Conservation (phyloP, 371 early-diverging fungal species). For the Mortierella sp. region DNA sequence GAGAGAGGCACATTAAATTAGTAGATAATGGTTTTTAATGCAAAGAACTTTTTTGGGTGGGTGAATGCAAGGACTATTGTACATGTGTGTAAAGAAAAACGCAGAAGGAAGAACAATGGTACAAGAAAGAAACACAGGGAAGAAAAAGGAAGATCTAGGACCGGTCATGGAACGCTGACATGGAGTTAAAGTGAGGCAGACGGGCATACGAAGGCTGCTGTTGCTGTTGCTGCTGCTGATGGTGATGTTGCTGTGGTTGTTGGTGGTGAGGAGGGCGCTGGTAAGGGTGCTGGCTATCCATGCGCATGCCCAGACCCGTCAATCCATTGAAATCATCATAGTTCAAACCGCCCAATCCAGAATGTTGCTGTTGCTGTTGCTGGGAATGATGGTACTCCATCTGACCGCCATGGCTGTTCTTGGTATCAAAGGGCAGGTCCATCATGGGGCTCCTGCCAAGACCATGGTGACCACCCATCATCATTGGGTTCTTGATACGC, state of each 20-base stretch:
- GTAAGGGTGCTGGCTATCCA: slow-evolving; percentile 12
- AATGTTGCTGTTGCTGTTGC: slow-evolving; percentile 20
- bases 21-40: not conserved
- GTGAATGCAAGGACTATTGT: slow-evolving; percentile 1
- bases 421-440: slow-evolving; percentile 9
- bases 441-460: not conserved
- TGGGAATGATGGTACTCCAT: slow-evolving; percentile 17
- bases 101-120: slow-evolving; percentile 1
- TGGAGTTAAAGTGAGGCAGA: slow-evolving; percentile 30
- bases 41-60: not conserved
- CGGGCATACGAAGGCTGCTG: slow-evolving; percentile 20
- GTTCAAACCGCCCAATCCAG: slow-evolving; percentile 26
- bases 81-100: not conserved
- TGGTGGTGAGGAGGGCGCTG: slow-evolving; percentile 24
- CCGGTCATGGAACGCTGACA: slow-evolving; percentile 30
- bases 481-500: slow-evolving; percentile 41
- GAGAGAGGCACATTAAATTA: not conserved
- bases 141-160: not conserved
- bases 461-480: not conserved
- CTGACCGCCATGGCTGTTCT: slow-evolving; percentile 20
- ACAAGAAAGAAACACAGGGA: not conserved
- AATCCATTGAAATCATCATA: slow-evolving; percentile 29
- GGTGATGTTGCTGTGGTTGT: slow-evolving; percentile 27
- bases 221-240: slow-evolving; percentile 23
- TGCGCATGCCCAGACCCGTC: slow-evolving; percentile 17